These are phyloP conservation scores for Diaporthe nobilis DNA, from an alignment of 2,329 filamentous ascomycete species.

Conservation along the genomic window DNA sequence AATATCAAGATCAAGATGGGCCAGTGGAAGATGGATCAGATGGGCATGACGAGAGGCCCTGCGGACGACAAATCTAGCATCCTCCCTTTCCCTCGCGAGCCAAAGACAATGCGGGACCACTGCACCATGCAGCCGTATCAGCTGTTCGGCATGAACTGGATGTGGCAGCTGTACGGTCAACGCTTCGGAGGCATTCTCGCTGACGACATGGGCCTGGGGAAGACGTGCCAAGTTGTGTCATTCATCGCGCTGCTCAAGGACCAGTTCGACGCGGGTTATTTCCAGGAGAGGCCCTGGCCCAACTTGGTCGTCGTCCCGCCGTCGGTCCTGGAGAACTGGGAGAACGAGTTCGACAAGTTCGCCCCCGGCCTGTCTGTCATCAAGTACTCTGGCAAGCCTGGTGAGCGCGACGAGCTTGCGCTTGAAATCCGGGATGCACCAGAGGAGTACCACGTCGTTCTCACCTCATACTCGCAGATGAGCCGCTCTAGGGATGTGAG, in stretches of 20 bases:
- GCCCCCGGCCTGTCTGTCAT: slow-evolving; percentile 83
- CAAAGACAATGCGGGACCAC: slow-evolving; percentile 81
- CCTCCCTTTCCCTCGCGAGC: slow-evolving; percentile 73
- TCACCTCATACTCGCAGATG: slow-evolving; percentile 74
- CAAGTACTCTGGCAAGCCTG: slow-evolving; percentile 77
- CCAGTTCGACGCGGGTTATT: slow-evolving; percentile 59
- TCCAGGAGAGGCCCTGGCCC: slow-evolving; percentile 69
- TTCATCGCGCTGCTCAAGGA: slow-evolving; percentile 89
- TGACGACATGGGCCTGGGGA: slow-evolving; percentile 97
- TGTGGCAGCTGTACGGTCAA: slow-evolving; percentile 84
- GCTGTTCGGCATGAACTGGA: slow-evolving; percentile 94
- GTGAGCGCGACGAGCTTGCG: slow-evolving; percentile 77
- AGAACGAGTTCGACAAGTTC: slow-evolving; percentile 89
- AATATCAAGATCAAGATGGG: slow-evolving; percentile 62
- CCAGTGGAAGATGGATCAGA: slow-evolving; percentile 64
- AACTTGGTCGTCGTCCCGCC: slow-evolving; percentile 91
- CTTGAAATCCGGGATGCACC: slow-evolving; percentile 75
- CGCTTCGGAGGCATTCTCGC: slow-evolving; percentile 91
- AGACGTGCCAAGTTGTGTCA: slow-evolving; percentile 96
- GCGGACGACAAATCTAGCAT: slow-evolving; percentile 50
- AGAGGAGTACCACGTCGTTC: slow-evolving; percentile 73
- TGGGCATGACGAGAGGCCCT: slow-evolving; percentile 55
- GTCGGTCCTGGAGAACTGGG: slow-evolving; percentile 96
- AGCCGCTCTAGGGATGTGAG: slow-evolving; percentile 64
- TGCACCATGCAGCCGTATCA: slow-evolving; percentile 93